Percentiles rank a stretch among this genome's conserved stretches.
These are phyloP conservation scores for Fusarium vanettenii DNA, from an alignment of 2,329 filamentous ascomycete genomes.

Conservation along the genomic window DNA sequence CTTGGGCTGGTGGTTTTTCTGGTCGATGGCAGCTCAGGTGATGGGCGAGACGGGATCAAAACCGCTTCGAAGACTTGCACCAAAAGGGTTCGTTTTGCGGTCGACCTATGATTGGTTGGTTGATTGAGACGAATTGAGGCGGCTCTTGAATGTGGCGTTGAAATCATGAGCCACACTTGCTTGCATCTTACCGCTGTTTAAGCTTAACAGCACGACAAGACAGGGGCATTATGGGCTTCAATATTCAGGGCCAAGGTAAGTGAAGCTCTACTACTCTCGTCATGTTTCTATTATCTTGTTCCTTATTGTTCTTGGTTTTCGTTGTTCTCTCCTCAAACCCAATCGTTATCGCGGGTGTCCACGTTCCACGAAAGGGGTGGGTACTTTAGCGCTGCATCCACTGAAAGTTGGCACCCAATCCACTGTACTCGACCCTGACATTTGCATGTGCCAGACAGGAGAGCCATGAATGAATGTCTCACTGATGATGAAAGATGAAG, in stretches of 20 bases:
- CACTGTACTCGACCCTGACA: slow-evolving; percentile 24
- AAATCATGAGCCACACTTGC: slow-evolving; percentile 2
- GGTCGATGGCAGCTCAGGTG: slow-evolving; percentile 35
- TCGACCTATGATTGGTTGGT: slow-evolving; percentile 42
- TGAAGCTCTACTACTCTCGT: not conserved
- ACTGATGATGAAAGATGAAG: slow-evolving; percentile 4
- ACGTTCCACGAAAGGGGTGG: not conserved
- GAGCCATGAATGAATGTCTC: slow-evolving; percentile 14
- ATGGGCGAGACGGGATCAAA: slow-evolving; percentile 29
- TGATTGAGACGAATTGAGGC: slow-evolving; percentile 5
- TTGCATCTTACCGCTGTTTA: not conserved
- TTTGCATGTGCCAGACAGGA: slow-evolving; percentile 23
- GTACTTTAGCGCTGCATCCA: slow-evolving; percentile 18
- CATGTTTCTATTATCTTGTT: not conserved
- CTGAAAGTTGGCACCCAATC: slow-evolving; percentile 2
- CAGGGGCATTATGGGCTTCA: not conserved
- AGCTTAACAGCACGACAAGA: not conserved
- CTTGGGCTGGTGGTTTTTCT: slow-evolving; percentile 44
- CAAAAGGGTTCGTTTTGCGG: slow-evolving; percentile 37
- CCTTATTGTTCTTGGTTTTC: not conserved
- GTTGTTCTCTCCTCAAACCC: not conserved
- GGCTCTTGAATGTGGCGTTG: not conserved
- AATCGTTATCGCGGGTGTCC: not conserved
- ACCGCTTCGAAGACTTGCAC: not conserved
- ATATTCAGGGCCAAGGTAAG: not conserved